phyloP scores from a whole-genome alignment of 768 basidiomycete species.

The Kwoniella sp. region DNA sequence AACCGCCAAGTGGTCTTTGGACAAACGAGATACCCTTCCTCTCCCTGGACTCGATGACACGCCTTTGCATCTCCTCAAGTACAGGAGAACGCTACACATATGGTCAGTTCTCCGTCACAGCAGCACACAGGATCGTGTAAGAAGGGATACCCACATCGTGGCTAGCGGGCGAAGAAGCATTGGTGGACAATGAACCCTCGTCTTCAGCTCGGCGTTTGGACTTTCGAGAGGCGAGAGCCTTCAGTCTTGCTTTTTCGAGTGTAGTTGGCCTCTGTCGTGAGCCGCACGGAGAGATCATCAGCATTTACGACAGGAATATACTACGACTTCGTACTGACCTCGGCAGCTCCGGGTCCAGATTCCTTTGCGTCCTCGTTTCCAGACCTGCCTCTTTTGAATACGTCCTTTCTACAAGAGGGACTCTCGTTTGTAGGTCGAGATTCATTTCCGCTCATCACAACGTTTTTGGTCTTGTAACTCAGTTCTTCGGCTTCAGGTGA shows the following conservation, averaged over 20 bases:
- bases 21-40: not conserved
- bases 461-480: too few species aligned
- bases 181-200: not conserved
- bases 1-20: not conserved
- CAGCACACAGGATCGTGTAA: not conserved
- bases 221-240: not conserved
- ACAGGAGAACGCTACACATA: not conserved
- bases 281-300: not conserved
- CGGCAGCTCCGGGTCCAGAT: too few species aligned
- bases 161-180: not conserved
- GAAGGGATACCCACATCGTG: not conserved
- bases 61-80: not conserved
- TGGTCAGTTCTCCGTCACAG: not conserved
- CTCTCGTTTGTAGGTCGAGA: too few species aligned
- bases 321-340: too few species aligned
- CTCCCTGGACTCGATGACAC: not conserved
- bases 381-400: too few species aligned
- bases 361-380: too few species aligned
- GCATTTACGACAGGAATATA: too few species aligned
- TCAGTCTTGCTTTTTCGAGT: conserved; percentile 1
- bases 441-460: too few species aligned
- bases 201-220: not conserved
- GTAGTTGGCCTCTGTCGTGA: not conserved
- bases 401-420: too few species aligned
- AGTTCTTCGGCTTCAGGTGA: too few species aligned